Conservation (phyloP, 768 basidiomycete species). For the Gymnopilus dilepis region DNA sequence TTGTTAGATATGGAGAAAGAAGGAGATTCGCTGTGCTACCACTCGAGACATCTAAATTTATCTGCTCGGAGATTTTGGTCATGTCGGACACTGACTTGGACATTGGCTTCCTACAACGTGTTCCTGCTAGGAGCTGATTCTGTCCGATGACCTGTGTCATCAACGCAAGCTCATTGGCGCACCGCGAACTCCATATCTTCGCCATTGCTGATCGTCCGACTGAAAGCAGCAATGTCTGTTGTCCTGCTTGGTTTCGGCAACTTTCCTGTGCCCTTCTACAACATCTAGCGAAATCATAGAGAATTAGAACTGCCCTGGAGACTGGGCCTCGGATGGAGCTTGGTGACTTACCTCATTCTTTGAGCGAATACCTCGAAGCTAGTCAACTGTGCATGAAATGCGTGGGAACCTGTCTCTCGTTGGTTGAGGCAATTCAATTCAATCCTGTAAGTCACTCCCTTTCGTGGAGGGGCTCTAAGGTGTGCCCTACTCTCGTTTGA, state of each 20-base stretch:
- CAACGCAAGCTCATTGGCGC: too few relatives aligned
- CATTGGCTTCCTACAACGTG: not conserved
- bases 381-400: not conserved
- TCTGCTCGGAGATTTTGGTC: conserved; percentile 5
- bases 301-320: not conserved
- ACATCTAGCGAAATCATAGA: not conserved
- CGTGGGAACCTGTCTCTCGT: not conserved
- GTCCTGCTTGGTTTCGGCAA: too few relatives aligned
- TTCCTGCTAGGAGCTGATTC: not conserved
- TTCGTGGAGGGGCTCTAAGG: not conserved
- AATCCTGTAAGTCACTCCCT: not conserved
- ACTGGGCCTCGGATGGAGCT: too few relatives aligned
- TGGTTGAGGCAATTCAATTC: conserved; percentile 3
- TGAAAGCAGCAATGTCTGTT: too few relatives aligned
- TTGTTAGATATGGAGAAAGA: not conserved
- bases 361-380: not conserved
- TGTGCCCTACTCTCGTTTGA: too few relatives aligned
- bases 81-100: not conserved
- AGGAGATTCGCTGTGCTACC: not conserved
- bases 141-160: not conserved
- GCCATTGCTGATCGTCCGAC: too few relatives aligned
- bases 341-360: not conserved
- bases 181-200: not conserved
- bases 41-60: not conserved
- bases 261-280: too few relatives aligned